Percentiles rank a stretch among this genome's conserved stretches.
Evolutionary conservation across 1,284 basidiomycete genomes (phyloP).

Genomic region (Malassezia cuniculi): DNA sequence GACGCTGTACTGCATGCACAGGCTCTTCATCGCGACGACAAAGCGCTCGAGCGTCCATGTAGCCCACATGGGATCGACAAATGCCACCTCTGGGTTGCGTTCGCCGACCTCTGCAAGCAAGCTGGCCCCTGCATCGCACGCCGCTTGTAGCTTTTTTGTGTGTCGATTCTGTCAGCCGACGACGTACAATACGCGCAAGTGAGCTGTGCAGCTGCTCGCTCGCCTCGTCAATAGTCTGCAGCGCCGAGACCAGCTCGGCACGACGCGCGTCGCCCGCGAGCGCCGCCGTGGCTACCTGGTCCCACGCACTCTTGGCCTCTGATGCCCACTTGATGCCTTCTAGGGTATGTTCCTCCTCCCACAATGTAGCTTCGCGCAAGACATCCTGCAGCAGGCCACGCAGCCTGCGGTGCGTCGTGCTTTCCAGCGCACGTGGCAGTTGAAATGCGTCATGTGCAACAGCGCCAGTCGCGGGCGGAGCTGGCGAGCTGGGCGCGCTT

Average conservation of each 20-base stretch:
- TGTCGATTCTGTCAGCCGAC: neutral
- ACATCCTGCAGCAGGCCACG: conserved; percentile 22
- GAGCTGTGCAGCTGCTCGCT: conserved; percentile 7
- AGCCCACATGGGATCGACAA: conserved; percentile 23
- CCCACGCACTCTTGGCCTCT: conserved; percentile 23
- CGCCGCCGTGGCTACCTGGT: conserved; percentile 17
- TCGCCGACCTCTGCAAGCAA: neutral
- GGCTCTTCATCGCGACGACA: neutral
- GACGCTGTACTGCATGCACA: no score
- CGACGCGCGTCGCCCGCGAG: conserved; percentile 14
- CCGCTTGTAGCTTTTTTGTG: neutral
- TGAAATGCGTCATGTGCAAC: conserved; percentile 14
- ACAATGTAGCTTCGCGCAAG: conserved; percentile 17
- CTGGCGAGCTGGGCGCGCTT: neutral
- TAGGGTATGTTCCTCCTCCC: conserved; percentile 32
- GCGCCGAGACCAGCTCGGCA: conserved; percentile 3
- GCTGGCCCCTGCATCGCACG: neutral
- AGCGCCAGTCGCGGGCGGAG: neutral
- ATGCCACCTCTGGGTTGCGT: neutral
- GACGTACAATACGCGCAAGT: conserved; percentile 20
- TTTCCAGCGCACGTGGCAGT: conserved; percentile 25
- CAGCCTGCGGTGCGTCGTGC: conserved; percentile 29
- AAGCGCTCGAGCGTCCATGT: conserved; percentile 36
- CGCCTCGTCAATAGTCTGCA: conserved; percentile 9
- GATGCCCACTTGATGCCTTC: conserved; percentile 34